Conservation (phyloP, 441 rosid genomes). For the Syzygium syzygioides region DNA sequence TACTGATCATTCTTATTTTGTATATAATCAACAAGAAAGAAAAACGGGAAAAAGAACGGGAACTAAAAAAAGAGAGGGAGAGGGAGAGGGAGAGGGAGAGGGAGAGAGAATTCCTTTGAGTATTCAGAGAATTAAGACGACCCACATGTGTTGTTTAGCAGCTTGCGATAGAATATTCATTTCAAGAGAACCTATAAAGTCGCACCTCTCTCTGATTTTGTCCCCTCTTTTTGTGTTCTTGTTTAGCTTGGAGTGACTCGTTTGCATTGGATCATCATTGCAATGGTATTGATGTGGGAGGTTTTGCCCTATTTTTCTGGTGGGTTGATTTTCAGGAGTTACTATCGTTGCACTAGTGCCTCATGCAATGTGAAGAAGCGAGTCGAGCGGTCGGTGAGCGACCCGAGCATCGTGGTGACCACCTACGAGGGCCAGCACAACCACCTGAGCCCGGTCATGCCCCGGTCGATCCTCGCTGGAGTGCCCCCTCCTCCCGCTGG, state of each 20-base stretch:
- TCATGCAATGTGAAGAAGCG: slow-evolving; percentile 73
- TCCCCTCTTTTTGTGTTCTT: background rate
- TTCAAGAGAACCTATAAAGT: background rate
- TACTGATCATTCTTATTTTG: background rate
- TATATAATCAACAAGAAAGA: background rate
- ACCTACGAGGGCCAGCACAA: slow-evolving; percentile 66
- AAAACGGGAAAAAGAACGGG: background rate
- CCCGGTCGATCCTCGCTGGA: slow-evolving; percentile 29
- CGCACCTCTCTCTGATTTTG: background rate
- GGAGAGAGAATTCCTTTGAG: background rate
- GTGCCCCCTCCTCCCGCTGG: slow-evolving; percentile 10
- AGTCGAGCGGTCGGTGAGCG: slow-evolving; percentile 51
- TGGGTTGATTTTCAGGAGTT: slow-evolving; percentile 34
- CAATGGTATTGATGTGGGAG: background rate
- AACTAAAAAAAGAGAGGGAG: background rate
- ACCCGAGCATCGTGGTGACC: slow-evolving; percentile 49
- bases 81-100: background rate
- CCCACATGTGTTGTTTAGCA: background rate
- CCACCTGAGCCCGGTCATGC: slow-evolving; percentile 43
- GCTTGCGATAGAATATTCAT: background rate
- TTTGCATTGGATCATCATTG: background rate
- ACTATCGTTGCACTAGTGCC: slow-evolving; percentile 65
- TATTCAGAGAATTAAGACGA: background rate
- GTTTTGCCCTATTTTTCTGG: background rate
- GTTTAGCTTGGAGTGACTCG: background rate